Evolutionary conservation across 805 yeast genomes (phyloP), one percentile per base, ranked within the genome.

Genomic region (Maudiozyma serrabonitensis): DNA sequence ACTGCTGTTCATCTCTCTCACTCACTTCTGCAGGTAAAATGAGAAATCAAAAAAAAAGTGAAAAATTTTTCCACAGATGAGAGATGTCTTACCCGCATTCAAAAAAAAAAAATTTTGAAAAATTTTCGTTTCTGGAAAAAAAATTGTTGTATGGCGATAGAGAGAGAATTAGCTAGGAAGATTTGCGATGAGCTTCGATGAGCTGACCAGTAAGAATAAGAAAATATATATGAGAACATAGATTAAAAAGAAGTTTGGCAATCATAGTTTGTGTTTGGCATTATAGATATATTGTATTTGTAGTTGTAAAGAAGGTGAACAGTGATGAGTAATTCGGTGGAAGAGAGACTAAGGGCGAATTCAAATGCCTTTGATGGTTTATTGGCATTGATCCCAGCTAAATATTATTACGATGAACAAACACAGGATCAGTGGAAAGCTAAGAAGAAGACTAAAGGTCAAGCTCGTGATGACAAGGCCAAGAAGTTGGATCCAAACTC

Each of bases 371-470:
- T 91, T 65, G 87, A 87, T 63, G 95, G 97, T 23, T 72, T 91
- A 47, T 72, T 91, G 51, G 87, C 96, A 19, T 72, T 91, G 66
- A 90, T 91, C 51, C 97, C 98, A 3, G 95, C 97, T 2, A 88
- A 89, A 62, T 89, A 84, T 62, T 91, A 91, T 65, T 89, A 87
- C 64, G 96, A 90, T 65, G 96, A 86, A 39, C 91, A 87, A 51
- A 83, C 91, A 2, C 81, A 84, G 58, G 82, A 83, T 47, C 97
- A 91, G 68, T 90, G 97, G 97, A 82, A 83, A 58, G 84, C 82
- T 58, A 86, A 81, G 70, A 87, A 88, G 71, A 78, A 82, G 68
- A 67, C 80, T 31, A 85, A 84, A 57, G 79, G 75, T 48, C 88
- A 87, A 56, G 67, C 73, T 19, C 78, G 73, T 55, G 73, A 70